These are phyloP conservation scores for Sporothrix humicola DNA, from an alignment of 2,329 filamentous ascomycete genomes.

Conservation along the genomic window DNA sequence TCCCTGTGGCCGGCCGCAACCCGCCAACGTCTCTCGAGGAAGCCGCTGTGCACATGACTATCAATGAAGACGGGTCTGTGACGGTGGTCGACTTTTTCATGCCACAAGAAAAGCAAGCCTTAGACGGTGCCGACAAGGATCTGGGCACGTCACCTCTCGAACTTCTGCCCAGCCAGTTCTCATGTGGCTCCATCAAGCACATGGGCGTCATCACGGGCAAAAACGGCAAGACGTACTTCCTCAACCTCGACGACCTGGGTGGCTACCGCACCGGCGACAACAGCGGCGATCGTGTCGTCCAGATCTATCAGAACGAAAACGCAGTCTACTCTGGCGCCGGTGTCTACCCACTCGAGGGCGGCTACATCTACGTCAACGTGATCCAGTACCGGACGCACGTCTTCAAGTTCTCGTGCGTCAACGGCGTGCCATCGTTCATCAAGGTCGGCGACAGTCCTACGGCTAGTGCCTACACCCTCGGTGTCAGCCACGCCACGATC, in stretches of 20 bases:
- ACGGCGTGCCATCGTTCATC: conserved; percentile 59
- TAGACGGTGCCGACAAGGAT: conserved; percentile 58
- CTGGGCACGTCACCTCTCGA: conserved; percentile 54
- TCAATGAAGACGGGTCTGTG: conserved; percentile 52
- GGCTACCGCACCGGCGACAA: conserved; percentile 55
- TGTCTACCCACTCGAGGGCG: conserved; percentile 53
- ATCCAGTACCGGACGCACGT: conserved; percentile 61
- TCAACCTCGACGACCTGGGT: conserved; percentile 56
- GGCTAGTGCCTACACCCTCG: conserved; percentile 58
- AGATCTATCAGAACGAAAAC: conserved; percentile 54
- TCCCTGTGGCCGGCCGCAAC: conserved; percentile 52
- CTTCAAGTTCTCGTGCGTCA: conserved; percentile 62
- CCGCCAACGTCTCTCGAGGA: conserved; percentile 55
- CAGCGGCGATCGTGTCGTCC: conserved; percentile 51
- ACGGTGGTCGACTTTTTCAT: conserved; percentile 57
- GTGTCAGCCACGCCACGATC: conserved; percentile 62
- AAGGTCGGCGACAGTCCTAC: conserved; percentile 58
- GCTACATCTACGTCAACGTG: conserved; percentile 57
- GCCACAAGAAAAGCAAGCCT: conserved; percentile 55
- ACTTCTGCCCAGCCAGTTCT: conserved; percentile 52
- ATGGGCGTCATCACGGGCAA: conserved; percentile 58
- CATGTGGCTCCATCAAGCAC: conserved; percentile 51
- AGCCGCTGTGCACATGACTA: conserved; percentile 55
- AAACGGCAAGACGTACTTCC: conserved; percentile 56
- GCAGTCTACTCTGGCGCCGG: conserved; percentile 57